Base-by-base conservation (phyloP, 768 basidiomycete genomes). In the Boletus fagicola region DNA sequence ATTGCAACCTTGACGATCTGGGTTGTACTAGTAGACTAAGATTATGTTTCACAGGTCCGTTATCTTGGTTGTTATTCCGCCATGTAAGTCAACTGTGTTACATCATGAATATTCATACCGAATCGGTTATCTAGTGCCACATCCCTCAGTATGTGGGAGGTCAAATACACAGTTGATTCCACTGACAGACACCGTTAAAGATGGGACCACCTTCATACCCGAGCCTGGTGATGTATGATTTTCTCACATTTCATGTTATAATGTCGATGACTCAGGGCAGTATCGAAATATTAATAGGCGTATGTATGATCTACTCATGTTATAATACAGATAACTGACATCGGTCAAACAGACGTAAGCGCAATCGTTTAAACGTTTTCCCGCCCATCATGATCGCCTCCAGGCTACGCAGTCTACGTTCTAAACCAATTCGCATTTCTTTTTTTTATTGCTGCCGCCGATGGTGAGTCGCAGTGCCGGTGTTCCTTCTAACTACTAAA, bases 51-150 rank as follows among this genome's bases (percentile, higher is more conserved):
- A 13, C 8, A 62, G 62, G 38, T 62, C 22, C 62, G 60, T 18
- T 62, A 62, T 46, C 40, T 62, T 33, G 60, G 62, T 15, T 54
- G 44, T 18, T 58, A 33, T 42, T 51, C 33, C 13, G 62, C 53
- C 3, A 42, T 62, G 62, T 58, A 31, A 53, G 60, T 54, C 24
- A 13, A 5, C 11, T 12, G 24, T 28, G 8, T 38, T 3, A 26
- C 12, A 18, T 26, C 11, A 4, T 8, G 36, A 38, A 26, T 26
- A 13, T 18, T 26, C 24, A n/a, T 3, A 18, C 16, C 8, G 16
- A 26, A 7, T n/a, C 6, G 24, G 6, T 26, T n/a, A n/a, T 26
- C 39, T 11, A 50, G 49, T 38, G 49, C 36, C 24, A 38, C 36
- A 38, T 12, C 49, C 24, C 24, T 38, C 18, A 50, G 49, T 50